These are phyloP conservation scores for Gynandropsis gynandra DNA, from an alignment of 345 rosid genomes.

Conservation along the genomic window DNA sequence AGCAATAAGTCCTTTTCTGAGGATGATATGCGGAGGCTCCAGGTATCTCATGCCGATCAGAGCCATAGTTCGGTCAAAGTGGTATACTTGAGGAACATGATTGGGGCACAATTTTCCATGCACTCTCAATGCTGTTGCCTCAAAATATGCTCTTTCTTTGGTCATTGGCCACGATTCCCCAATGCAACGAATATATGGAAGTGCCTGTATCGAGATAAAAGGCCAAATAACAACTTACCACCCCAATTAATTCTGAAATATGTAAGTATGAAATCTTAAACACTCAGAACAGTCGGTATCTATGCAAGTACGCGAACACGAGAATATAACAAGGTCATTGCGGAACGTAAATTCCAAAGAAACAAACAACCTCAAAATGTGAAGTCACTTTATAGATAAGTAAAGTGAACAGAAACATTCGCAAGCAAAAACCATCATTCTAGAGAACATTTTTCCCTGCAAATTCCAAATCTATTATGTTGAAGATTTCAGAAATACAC, in stretches of 20 bases:
- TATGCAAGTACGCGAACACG: no score
- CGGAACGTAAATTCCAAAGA: no score
- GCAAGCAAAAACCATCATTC: no score
- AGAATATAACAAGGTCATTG: neutral
- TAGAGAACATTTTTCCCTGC: no score
- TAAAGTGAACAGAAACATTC: no score
- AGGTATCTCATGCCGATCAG: conserved; percentile 90
- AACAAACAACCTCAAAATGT: neutral
- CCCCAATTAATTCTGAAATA: no score
- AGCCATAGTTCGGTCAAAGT: conserved; percentile 83
- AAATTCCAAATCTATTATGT: no score
- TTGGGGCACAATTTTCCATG: conserved; percentile 59
- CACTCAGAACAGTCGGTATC: no score
- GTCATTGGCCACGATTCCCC: conserved; percentile 99
- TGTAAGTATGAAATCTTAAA: no score
- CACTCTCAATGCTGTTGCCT: conserved; percentile 52
- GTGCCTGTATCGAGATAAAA: conserved; percentile 42
- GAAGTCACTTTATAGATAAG: no score
- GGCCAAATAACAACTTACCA: no score
- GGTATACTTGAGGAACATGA: conserved; percentile 91
- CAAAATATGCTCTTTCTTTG: conserved; percentile 87
- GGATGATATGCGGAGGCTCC: conserved; percentile 88
- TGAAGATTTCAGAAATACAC: no score
- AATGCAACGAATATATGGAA: conserved; percentile 81
- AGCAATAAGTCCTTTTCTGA: conserved; percentile 85